phyloP scores from a whole-genome alignment of 306 rosid genomes.

The Gastrolobium villosum region DNA sequence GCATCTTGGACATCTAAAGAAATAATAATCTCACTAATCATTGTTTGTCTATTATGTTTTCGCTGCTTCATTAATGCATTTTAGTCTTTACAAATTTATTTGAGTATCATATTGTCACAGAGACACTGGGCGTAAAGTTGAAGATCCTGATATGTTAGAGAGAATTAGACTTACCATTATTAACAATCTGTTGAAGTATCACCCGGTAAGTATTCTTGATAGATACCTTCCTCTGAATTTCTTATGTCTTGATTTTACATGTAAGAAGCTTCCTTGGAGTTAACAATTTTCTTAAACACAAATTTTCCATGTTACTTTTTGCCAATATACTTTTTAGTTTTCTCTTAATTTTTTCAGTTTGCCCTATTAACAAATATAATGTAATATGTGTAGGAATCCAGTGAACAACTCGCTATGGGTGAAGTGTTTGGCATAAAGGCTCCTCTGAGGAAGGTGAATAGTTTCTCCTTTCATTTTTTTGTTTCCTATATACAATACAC shows the following conservation, averaged over 20 bases:
- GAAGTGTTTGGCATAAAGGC: constrained; percentile 95
- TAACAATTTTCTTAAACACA: constrained; percentile 23
- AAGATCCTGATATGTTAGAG: constrained; percentile 94
- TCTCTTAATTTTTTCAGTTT: constrained; percentile 34
- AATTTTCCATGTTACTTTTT: constrained; percentile 12
- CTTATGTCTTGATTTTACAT: constrained; percentile 33
- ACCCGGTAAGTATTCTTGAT: constrained; percentile 76
- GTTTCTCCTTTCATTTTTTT: constrained; percentile 38
- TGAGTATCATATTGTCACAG: constrained; percentile 58
- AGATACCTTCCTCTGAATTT: constrained; percentile 35
- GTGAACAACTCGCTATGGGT: constrained; percentile 91
- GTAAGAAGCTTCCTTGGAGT: constrained; percentile 26
- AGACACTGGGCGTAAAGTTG: constrained; percentile 96
- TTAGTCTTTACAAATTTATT: constrained; percentile 48
- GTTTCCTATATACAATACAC: constrained; percentile 1
- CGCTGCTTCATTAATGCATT: constrained; percentile 34
- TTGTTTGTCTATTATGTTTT: constrained; percentile 2
- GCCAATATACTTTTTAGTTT: constrained; percentile 23
- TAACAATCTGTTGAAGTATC: constrained; percentile 89
- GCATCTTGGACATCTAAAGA: constrained; percentile 15
- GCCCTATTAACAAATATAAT: constrained; percentile 38
- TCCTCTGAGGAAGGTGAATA: constrained; percentile 85
- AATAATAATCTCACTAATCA: constrained; percentile 15
- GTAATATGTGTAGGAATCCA: constrained; percentile 74
- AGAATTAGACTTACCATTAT: constrained; percentile 94